Conservation (phyloP, 345 rosid species). For the Moricandia arvensis region DNA sequence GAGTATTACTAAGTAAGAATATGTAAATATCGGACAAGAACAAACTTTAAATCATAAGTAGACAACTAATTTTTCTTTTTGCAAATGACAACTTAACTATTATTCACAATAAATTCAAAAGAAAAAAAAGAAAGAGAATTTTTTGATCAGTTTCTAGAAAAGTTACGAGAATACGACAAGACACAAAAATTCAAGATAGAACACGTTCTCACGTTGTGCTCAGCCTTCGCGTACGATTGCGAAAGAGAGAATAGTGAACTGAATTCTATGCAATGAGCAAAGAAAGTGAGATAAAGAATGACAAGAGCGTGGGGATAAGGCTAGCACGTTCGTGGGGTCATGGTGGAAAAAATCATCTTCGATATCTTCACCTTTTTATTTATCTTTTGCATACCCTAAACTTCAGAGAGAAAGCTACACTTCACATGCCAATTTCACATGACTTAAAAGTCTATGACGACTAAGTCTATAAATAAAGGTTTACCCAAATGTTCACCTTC, state of each 20-base stretch:
- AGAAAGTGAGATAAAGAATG: slow-evolving; percentile 12
- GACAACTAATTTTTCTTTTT: not conserved
- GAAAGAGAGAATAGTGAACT: slow-evolving; percentile 24
- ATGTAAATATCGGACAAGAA: slow-evolving; percentile 26
- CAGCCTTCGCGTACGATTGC: slow-evolving; percentile 13
- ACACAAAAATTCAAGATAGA: slow-evolving; percentile 28
- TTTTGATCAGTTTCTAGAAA: slow-evolving; percentile 17
- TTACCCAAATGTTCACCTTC: not conserved
- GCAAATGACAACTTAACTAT: no score
- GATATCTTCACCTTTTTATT: not conserved
- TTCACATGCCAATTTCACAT: not conserved
- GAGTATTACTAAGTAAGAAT: not conserved
- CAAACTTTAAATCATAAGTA: slow-evolving; percentile 10
- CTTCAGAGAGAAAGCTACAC: not conserved
- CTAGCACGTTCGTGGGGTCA: slow-evolving; percentile 23
- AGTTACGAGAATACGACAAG: slow-evolving; percentile 14
- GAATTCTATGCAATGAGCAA: slow-evolving; percentile 16
- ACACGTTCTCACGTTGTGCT: slow-evolving; percentile 19
- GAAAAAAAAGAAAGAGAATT: not conserved
- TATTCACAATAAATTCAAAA: not conserved
- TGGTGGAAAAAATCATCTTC: not conserved
- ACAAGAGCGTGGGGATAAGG: slow-evolving; percentile 31
- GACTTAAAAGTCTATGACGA: not conserved
- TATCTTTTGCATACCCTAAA: not conserved
- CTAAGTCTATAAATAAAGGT: not conserved